These are phyloP conservation scores for Entonaema liquescens DNA, from an alignment of 495 filamentous ascomycete genomes.

Conservation along the genomic window DNA sequence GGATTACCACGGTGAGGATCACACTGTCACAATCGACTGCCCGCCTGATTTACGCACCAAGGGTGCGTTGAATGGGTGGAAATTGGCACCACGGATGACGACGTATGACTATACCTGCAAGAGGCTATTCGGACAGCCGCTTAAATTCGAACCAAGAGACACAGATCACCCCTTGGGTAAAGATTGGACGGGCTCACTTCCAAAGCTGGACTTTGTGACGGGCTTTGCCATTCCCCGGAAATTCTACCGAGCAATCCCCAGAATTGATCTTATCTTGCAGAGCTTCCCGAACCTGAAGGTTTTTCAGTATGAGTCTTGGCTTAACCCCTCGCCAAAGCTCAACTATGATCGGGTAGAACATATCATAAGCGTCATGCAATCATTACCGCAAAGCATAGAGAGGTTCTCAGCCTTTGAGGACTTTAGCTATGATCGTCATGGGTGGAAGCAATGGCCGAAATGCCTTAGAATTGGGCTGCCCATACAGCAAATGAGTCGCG, in stretches of 20 bases:
- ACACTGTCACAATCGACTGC: no score
- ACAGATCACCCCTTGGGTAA: no score
- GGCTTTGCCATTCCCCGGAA: conserved; percentile 1
- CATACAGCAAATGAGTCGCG: neutral
- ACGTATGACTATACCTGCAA: no score
- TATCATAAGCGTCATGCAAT: no score
- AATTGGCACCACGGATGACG: no score
- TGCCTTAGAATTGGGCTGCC: neutral
- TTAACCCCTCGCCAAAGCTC: no score
- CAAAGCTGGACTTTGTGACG: neutral
- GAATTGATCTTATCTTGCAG: neutral
- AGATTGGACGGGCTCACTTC: neutral
- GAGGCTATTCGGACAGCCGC: neutral
- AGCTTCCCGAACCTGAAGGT: neutral
- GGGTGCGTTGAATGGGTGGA: no score
- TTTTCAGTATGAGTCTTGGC: conserved; percentile 11
- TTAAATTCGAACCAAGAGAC: neutral
- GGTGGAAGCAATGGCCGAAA: neutral
- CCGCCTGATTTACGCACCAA: no score
- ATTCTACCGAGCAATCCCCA: conserved; percentile 2
- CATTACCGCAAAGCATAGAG: neutral
- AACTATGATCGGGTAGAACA: no score
- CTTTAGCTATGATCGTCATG: neutral
- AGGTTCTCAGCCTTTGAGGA: conserved; percentile 4
- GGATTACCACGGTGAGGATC: neutral